These are phyloP conservation scores for Phaeodactylum tricornutum DNA, from an alignment of 108 stramenopile species.

Conservation along the genomic window DNA sequence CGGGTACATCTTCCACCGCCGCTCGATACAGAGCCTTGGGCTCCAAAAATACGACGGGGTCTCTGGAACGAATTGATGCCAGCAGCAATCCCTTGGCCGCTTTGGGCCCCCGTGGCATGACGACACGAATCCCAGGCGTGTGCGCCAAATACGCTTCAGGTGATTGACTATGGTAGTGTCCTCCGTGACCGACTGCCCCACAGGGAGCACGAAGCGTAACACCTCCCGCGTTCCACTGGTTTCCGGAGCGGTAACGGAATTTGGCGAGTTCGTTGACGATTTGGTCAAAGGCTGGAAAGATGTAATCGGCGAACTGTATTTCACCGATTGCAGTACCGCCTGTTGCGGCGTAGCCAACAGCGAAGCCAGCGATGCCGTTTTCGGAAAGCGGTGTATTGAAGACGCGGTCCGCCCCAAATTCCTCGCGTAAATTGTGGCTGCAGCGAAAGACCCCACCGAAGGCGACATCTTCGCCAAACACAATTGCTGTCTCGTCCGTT, in stretches of 20 bases:
- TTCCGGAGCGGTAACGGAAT: conserved; percentile 88
- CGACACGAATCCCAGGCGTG: conserved; percentile 92
- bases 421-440: conserved; percentile 41
- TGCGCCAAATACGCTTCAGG: conserved; percentile 94
- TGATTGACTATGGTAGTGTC: conserved; percentile 93
- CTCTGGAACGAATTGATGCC: conserved; percentile 77
- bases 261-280: conserved; percentile 97
- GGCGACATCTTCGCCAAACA: conserved; percentile 97
- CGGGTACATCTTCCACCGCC: conserved; percentile 90
- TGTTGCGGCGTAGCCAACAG: conserved; percentile 90
- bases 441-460: conserved; percentile 99
- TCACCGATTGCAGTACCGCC: conserved; percentile 96
- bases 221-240: conserved; percentile 95
- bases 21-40: conserved; percentile 96
- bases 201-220: conserved; percentile 89
- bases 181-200: conserved; percentile 90
- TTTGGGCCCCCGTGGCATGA: conserved; percentile 88
- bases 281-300: conserved; percentile 95
- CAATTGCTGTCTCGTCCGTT: conserved; percentile 62
- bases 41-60: conserved; percentile 96
- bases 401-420: conserved; percentile 84
- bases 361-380: conserved; percentile 91
- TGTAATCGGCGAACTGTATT: conserved; percentile 92
- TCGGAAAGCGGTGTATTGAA: conserved; percentile 93
- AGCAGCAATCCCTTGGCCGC: conserved; percentile 93